These are phyloP conservation scores for Cydonia oblonga DNA, from an alignment of 331 rosid genomes.

Conservation along the genomic window DNA sequence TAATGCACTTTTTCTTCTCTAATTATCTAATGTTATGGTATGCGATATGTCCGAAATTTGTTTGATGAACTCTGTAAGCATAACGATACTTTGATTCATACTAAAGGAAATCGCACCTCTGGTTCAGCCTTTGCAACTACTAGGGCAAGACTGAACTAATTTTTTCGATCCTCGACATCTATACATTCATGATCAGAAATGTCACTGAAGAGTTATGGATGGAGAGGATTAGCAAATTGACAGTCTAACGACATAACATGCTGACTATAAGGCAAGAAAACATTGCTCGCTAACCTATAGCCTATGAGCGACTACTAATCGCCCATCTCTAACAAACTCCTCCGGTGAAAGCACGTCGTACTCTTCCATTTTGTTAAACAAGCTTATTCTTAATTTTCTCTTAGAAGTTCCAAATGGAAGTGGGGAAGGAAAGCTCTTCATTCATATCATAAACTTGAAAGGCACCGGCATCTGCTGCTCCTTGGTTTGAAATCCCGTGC, in stretches of 20 bases:
- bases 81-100: not conserved
- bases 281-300: too few species aligned
- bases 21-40: not conserved
- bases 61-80: not conserved
- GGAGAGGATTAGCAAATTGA: not conserved
- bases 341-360: not conserved
- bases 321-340: not conserved
- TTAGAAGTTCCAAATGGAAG: conserved; percentile 70
- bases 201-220: not conserved
- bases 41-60: not conserved
- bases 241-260: not conserved
- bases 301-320: not conserved
- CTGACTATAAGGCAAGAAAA: not conserved
- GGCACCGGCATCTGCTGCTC: conserved; percentile 23
- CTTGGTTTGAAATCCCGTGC: conserved; percentile 46
- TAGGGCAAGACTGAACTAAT: not conserved
- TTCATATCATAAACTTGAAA: too few species aligned
- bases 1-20: not conserved
- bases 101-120: not conserved
- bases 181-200: conserved; percentile 5
- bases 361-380: conserved; percentile 7
- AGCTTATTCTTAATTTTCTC: conserved; percentile 6
- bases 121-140: not conserved
- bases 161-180: not conserved
- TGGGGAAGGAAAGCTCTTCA: conserved; percentile 19